phyloP scores from a whole-genome alignment of 192 early-diverging fungal species.

The Pilaira anomala region DNA sequence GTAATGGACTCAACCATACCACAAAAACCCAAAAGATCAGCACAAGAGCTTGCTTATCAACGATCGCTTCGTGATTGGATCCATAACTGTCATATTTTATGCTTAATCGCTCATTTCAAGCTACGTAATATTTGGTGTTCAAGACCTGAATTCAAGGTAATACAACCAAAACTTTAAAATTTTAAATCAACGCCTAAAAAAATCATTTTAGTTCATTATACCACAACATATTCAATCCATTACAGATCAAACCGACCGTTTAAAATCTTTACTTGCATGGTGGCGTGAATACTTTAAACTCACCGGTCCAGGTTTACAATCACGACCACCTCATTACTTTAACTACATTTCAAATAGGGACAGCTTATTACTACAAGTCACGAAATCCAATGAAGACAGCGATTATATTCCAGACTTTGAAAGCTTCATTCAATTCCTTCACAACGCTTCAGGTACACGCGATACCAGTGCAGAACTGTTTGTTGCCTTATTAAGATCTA shows the following conservation, averaged over 20 bases:
- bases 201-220: constrained; percentile 36
- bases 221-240: constrained; percentile 14
- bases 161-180: background rate
- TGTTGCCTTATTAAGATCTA: constrained; percentile 43
- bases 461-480: constrained; percentile 51
- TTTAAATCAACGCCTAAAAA: background rate
- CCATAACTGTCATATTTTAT: constrained; percentile 61
- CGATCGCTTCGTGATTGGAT: constrained; percentile 49
- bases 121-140: constrained; percentile 60
- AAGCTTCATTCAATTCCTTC: constrained; percentile 25
- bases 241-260: background rate
- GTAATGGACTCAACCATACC: constrained; percentile 22
- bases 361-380: background rate
- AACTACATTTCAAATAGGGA: background rate
- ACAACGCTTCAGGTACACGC: constrained; percentile 29
- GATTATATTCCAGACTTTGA: constrained; percentile 16
- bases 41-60: constrained; percentile 48
- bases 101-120: constrained; percentile 49
- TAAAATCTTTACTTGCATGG: constrained; percentile 28
- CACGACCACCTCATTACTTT: constrained; percentile 8
- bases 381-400: constrained; percentile 1
- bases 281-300: constrained; percentile 35
- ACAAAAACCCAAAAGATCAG: constrained; percentile 21
- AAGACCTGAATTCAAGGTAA: constrained; percentile 38
- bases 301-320: constrained; percentile 18